A percentile compares a stretch with the other conserved stretches of the same genome.
phyloP scores from a whole-genome alignment of 352 stramenopile species.

The Globisporangium megalacanthum region DNA sequence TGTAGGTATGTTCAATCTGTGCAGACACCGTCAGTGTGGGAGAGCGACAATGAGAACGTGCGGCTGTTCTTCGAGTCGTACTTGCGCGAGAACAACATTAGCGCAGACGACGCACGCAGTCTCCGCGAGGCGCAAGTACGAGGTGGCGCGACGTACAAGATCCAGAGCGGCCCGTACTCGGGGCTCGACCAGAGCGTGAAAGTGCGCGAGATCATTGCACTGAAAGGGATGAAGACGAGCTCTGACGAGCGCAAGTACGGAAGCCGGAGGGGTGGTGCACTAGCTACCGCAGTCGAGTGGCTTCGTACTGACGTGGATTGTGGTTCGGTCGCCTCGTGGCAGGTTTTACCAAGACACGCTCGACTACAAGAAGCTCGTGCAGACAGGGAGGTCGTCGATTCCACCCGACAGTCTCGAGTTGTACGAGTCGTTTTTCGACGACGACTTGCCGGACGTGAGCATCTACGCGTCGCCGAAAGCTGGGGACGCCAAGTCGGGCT shows the following conservation, averaged over 20 bases:
- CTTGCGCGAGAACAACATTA: slow-evolving; percentile 71
- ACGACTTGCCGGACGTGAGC: slow-evolving; percentile 49
- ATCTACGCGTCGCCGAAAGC: slow-evolving; percentile 28
- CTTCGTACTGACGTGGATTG: background rate
- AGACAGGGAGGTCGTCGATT: slow-evolving; percentile 40
- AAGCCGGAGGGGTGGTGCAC: background rate
- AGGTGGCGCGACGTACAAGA: slow-evolving; percentile 72
- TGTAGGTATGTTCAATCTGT: slow-evolving; percentile 63
- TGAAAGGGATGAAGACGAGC: slow-evolving; percentile 71
- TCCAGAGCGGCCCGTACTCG: slow-evolving; percentile 65
- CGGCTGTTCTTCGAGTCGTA: slow-evolving; percentile 82
- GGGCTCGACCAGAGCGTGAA: slow-evolving; percentile 82
- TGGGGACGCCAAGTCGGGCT: slow-evolving; percentile 6
- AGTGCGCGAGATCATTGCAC: slow-evolving; percentile 60
- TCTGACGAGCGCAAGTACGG: slow-evolving; percentile 51
- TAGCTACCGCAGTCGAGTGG: background rate
- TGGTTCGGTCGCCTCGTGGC: background rate
- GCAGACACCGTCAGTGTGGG: slow-evolving; percentile 59
- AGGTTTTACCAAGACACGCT: slow-evolving; percentile 68
- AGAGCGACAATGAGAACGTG: slow-evolving; percentile 73
- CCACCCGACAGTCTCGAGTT: slow-evolving; percentile 63
- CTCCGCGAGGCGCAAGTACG: slow-evolving; percentile 66
- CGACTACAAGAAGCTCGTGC: slow-evolving; percentile 64
- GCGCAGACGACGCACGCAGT: slow-evolving; percentile 49
- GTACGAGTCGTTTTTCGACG: slow-evolving; percentile 81